phyloP scores from a whole-genome alignment of 371 early-diverging fungal species.

The Choanephora cucurbitarum region DNA sequence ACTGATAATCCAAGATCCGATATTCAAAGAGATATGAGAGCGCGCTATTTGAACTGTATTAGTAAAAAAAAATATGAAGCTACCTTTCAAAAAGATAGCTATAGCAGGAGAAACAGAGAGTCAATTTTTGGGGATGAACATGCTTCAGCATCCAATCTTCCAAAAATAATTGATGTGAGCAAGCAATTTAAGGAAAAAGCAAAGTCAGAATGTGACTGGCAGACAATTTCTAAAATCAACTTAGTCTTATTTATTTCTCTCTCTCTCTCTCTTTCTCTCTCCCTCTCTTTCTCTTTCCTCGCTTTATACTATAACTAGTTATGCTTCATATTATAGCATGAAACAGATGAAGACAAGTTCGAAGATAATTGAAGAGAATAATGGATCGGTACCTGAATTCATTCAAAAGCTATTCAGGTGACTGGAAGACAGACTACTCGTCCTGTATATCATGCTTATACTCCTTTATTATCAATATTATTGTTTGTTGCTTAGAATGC shows the following conservation, averaged over 20 bases:
- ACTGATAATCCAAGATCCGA: too few relatives aligned
- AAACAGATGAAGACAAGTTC: constrained; percentile 10
- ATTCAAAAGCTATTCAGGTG: constrained; percentile 52
- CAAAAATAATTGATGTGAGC: too few relatives aligned
- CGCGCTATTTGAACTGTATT: too few relatives aligned
- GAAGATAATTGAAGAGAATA: constrained; percentile 13
- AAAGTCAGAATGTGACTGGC: too few relatives aligned
- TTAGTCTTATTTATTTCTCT: neutral
- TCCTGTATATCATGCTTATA: neutral
- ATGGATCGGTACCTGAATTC: constrained; percentile 43
- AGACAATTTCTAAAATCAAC: neutral
- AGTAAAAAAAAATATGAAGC: too few relatives aligned
- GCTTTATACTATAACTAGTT: neutral
- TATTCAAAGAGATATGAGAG: too few relatives aligned
- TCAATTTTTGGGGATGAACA: too few relatives aligned
- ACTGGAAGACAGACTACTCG: neutral
- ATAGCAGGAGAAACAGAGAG: too few relatives aligned
- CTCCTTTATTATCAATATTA: neutral
- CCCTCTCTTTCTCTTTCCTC: neutral
- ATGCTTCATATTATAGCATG: neutral
- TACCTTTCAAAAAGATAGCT: too few relatives aligned
- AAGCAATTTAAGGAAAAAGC: too few relatives aligned
- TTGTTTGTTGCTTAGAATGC: constrained; percentile 46
- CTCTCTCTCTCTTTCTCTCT: constrained; percentile 1
- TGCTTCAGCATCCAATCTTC: too few relatives aligned